These are phyloP conservation scores for Schizosaccharomyces cryophilus DNA, from an alignment of 805 yeast genomes.

Conservation along the genomic window DNA sequence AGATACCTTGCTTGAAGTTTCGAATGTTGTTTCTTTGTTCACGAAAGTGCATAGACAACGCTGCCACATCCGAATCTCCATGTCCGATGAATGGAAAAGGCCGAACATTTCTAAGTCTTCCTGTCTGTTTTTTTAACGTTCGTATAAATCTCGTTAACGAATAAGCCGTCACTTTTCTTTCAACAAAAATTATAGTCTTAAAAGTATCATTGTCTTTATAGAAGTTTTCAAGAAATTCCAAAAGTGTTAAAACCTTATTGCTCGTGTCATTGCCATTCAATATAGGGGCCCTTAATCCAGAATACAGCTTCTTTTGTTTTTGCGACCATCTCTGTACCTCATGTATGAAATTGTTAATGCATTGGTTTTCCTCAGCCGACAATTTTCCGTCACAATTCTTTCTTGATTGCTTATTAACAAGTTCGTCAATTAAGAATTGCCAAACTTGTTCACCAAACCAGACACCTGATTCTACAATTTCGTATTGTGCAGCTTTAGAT, in stretches of 20 bases:
- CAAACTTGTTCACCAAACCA: neutral
- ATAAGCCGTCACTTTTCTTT: slow-evolving; percentile 4
- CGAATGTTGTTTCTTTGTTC: slow-evolving; percentile 3
- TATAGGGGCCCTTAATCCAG: neutral
- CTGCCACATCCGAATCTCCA: neutral
- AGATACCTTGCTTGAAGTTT: slow-evolving; percentile 2
- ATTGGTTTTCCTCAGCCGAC: neutral
- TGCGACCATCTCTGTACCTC: neutral
- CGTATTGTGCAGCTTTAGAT: neutral
- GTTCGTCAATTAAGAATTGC: neutral
- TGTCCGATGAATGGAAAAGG: slow-evolving; percentile 4
- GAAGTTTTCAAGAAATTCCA: neutral
- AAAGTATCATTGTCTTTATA: neutral
- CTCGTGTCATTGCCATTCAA: neutral
- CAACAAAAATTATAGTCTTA: slow-evolving; percentile 3
- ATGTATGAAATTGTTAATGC: neutral
- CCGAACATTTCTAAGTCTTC: slow-evolving; percentile 1
- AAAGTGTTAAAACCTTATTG: slow-evolving; percentile 2
- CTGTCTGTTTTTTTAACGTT: neutral
- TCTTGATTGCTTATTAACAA: neutral
- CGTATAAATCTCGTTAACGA: neutral
- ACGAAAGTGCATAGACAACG: slow-evolving; percentile 3
- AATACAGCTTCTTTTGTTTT: too few species aligned
- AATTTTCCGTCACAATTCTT: neutral
- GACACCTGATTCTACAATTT: neutral